Evolutionary conservation across 371 early-diverging fungal species (phyloP).

Genomic region (Saksenaea oblongispora): DNA sequence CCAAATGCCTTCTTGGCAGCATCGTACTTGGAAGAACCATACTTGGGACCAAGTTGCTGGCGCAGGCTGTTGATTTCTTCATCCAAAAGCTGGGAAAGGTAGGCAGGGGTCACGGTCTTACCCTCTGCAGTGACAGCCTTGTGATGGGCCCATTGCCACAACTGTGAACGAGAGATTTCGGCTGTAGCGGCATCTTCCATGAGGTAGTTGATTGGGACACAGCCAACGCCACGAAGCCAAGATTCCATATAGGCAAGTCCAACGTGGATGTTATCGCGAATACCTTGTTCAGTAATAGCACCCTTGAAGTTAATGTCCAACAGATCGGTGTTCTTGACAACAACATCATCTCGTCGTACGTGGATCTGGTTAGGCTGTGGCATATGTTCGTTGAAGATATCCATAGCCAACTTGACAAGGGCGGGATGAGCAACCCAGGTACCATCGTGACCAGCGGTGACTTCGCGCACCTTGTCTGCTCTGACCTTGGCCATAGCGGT

Average conservation of each 20-base stretch:
- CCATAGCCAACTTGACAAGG: constrained; percentile 81
- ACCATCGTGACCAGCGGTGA: constrained; percentile 80
- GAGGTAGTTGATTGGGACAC: constrained; percentile 93
- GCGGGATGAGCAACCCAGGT: constrained; percentile 96
- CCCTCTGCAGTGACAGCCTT: constrained; percentile 74
- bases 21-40: constrained; percentile 63
- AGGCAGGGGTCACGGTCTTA: constrained; percentile 67
- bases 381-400: constrained; percentile 88
- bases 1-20: constrained; percentile 79
- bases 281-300: constrained; percentile 82
- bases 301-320: constrained; percentile 72
- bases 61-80: constrained; percentile 74
- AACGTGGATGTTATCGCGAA: constrained; percentile 85
- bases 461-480: constrained; percentile 93
- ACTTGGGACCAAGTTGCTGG: constrained; percentile 56
- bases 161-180: constrained; percentile 91
- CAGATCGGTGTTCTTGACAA: constrained; percentile 76
- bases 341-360: constrained; percentile 80
- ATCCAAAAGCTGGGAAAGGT: constrained; percentile 67
- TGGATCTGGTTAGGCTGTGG: constrained; percentile 89
- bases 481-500: constrained; percentile 92
- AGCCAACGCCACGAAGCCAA: constrained; percentile 90
- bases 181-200: constrained; percentile 99
- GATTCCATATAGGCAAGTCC: constrained; percentile 89
- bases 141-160: constrained; percentile 94